Conservation (phyloP, 805 yeast species). For the Yarrowia divulgata region DNA sequence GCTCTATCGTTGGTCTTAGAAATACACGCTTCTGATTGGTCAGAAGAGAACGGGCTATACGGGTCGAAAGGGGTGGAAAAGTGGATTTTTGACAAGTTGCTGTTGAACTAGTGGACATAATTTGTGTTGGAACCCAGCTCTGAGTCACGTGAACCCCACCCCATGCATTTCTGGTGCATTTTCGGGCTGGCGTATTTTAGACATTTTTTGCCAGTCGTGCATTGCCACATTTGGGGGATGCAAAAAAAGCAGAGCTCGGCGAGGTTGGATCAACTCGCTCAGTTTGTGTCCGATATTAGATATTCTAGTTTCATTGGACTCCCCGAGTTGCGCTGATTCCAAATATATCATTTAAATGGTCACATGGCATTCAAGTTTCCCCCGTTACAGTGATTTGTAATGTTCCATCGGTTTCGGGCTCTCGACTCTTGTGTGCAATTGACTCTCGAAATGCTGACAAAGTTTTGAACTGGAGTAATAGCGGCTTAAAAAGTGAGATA, state of each 20-base stretch:
- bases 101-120: too few species aligned
- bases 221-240: background rate
- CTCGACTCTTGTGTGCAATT: background rate
- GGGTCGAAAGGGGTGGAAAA: too few species aligned
- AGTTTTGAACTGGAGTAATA: background rate
- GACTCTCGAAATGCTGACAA: constrained; percentile 3
- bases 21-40: background rate
- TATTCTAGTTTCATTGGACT: too few species aligned
- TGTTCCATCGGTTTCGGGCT: constrained; percentile 4
- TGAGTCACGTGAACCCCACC: background rate
- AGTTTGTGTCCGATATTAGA: too few species aligned
- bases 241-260: too few species aligned
- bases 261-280: too few species aligned
- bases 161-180: background rate
- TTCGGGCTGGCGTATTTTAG: background rate
- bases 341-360: too few species aligned
- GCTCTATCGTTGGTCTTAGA: background rate
- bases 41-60: background rate
- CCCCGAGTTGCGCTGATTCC: too few species aligned
- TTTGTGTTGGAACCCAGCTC: too few species aligned
- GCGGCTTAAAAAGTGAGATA: too few species aligned
- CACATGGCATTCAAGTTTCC: background rate
- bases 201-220: background rate
- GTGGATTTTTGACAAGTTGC: too few species aligned
- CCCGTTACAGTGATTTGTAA: background rate